Evolutionary conservation across 2,329 filamentous ascomycete genomes (phyloP).

Genomic region (Botryosphaeria dothidea): DNA sequence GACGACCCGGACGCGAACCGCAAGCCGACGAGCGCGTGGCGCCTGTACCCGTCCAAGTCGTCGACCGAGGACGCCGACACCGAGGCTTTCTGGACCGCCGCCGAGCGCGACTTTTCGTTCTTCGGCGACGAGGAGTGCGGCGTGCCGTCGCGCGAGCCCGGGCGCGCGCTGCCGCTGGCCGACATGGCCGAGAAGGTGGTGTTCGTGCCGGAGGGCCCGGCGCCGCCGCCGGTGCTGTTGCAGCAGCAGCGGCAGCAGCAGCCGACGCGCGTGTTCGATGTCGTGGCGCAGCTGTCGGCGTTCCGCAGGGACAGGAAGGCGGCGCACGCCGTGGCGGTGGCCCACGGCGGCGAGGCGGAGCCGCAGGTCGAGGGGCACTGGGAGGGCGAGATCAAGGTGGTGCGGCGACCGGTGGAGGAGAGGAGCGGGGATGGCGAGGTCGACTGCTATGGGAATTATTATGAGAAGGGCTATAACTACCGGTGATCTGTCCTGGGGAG

Average conservation of each 20-base stretch:
- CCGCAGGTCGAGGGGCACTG: constrained; percentile 57
- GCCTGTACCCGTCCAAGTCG: constrained; percentile 50
- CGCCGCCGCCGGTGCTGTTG: constrained; percentile 24
- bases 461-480: constrained; percentile 55
- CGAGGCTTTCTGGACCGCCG: constrained; percentile 61
- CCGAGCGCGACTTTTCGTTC: constrained; percentile 62
- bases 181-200: constrained; percentile 47
- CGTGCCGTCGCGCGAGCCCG: constrained; percentile 47
- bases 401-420: constrained; percentile 43
- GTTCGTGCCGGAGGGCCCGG: constrained; percentile 23
- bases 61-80: constrained; percentile 61
- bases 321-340: constrained; percentile 45
- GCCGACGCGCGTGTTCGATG: constrained; percentile 43
- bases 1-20: constrained; percentile 22
- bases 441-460: constrained; percentile 56
- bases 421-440: constrained; percentile 45
- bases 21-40: constrained; percentile 46
- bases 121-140: constrained; percentile 60
- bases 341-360: constrained; percentile 29
- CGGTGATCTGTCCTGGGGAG: constrained; percentile 35
- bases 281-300: constrained; percentile 54
- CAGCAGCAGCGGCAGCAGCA: constrained; percentile 15
- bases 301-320: constrained; percentile 57
- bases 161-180: constrained; percentile 46
- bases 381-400: constrained; percentile 59